Evolutionary conservation across 1,284 basidiomycete genomes (phyloP), one percentile per base, ranked within the genome.

Genomic region (Uromyces viciae-fabae): DNA sequence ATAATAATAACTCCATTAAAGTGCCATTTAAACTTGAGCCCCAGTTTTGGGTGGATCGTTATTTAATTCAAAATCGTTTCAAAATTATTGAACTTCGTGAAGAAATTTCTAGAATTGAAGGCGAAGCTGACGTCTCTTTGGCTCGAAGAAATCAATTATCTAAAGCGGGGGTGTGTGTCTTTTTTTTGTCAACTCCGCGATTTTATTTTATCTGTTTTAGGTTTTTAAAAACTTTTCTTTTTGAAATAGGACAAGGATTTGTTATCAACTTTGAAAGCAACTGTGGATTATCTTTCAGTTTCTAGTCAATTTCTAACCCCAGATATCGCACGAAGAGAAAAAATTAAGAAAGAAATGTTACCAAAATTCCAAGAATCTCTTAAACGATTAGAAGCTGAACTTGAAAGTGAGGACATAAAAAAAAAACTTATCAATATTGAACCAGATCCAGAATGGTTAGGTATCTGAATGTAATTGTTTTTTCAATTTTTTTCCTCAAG

Each of bases 121-220:
- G 79, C 46, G 79, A 81, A 54, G 79, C 79, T 38, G 79, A 81
- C 38, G 79, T 81, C 49, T 81, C 79, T 4, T 74, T 74, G 38
- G 71, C 71, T 19, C 64, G 79, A 58, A 40, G 72, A 11, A 66
- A 81, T 81, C 71, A 74, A n/a, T 33, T 81, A 38, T 33, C 71
- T 17, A 64, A 68, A 64, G 60, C 54, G 17, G 79, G 72, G 46
- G 79, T 81, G 14, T 31, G 17, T 81, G 19, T 52, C 22, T 19
- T 58, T 52, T 42, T 42, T 28, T 52, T n/a, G 19, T 62, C 60
- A 36, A 36, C 31, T 22, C 40, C 31, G 15, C 25, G 28, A 60
- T 9, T 54, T 54, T 46, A 9, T 36, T 58, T 22, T 68, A 11
- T 66, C 17, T 54, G 15, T n/a, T 25, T 66, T n/a, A 49, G n/a